Conservation (phyloP, 371 early-diverging fungal genomes). For the Quaeritorhiza haematococci region DNA sequence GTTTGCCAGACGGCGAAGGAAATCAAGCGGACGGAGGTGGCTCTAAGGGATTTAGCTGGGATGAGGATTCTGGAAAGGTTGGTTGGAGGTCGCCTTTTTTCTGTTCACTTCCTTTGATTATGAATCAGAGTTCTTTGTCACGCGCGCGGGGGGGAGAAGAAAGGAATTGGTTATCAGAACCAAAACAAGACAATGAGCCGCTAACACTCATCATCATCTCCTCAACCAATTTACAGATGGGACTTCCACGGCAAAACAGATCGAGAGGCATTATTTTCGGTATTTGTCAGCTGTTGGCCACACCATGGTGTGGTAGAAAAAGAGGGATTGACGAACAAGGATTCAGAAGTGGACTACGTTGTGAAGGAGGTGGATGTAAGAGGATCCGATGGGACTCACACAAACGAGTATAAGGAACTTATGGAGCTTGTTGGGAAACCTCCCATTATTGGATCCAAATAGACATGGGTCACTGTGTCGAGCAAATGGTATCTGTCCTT, state of each 20-base stretch:
- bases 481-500: too few species aligned
- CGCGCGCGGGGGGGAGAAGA: too few species aligned
- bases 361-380: slow-evolving; percentile 12
- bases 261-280: slow-evolving; percentile 13
- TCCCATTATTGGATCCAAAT: too few species aligned
- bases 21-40: slow-evolving; percentile 11
- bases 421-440: slow-evolving; percentile 24
- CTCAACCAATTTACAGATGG: too few species aligned
- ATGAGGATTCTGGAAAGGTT: slow-evolving; percentile 12
- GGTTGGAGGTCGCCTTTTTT: too few species aligned
- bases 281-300: slow-evolving; percentile 22
- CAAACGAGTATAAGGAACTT: slow-evolving; percentile 5
- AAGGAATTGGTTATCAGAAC: too few species aligned
- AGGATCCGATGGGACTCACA: slow-evolving; percentile 11
- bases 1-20: slow-evolving; percentile 23
- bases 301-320: too few species aligned
- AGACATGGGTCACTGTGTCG: too few species aligned
- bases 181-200: too few species aligned
- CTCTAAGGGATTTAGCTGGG: slow-evolving; percentile 2
- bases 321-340: not conserved
- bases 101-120: too few species aligned
- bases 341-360: not conserved
- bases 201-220: too few species aligned
- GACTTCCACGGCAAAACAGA: slow-evolving; percentile 16
- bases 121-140: too few species aligned